Evolutionary conservation across 495 filamentous ascomycete species (phyloP).

Genomic region (Daldinia bambusicola): DNA sequence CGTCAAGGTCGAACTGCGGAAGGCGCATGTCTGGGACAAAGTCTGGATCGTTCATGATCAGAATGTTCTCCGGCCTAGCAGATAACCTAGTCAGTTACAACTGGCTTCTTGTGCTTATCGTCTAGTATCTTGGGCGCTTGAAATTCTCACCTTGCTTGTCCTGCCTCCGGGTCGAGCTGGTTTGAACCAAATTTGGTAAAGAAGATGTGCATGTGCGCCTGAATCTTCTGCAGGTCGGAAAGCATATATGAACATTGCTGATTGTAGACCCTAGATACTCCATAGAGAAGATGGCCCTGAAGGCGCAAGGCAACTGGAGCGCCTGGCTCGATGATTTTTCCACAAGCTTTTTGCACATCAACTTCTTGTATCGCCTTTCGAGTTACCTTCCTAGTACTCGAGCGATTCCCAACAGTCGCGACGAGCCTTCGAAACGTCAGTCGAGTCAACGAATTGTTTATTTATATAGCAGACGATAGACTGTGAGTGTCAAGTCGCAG

Average conservation of each 20-base stretch:
- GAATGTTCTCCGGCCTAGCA: constrained; percentile 77
- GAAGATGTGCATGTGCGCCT: constrained; percentile 74
- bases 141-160: constrained; percentile 71
- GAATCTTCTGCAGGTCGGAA: constrained; percentile 78
- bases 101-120: background rate
- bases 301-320: constrained; percentile 92
- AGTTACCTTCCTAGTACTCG: constrained; percentile 74
- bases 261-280: constrained; percentile 82
- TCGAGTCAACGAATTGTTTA: constrained; percentile 11
- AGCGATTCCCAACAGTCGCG: constrained; percentile 82
- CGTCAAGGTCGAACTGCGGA: constrained; percentile 66
- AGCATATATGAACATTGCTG: constrained; percentile 90
- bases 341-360: constrained; percentile 84
- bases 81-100: constrained; percentile 23
- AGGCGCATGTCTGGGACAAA: constrained; percentile 77
- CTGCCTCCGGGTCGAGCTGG: constrained; percentile 75
- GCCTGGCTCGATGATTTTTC: constrained; percentile 82
- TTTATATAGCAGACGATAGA: background rate
- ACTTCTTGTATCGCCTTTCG: constrained; percentile 91
- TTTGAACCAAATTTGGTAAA: constrained; percentile 59
- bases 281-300: constrained; percentile 89
- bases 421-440: constrained; percentile 72
- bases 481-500: too few species aligned
- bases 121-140: background rate
- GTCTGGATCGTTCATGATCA: constrained; percentile 85